Conservation (phyloP, 345 rosid genomes). For the Populus davidiana region DNA sequence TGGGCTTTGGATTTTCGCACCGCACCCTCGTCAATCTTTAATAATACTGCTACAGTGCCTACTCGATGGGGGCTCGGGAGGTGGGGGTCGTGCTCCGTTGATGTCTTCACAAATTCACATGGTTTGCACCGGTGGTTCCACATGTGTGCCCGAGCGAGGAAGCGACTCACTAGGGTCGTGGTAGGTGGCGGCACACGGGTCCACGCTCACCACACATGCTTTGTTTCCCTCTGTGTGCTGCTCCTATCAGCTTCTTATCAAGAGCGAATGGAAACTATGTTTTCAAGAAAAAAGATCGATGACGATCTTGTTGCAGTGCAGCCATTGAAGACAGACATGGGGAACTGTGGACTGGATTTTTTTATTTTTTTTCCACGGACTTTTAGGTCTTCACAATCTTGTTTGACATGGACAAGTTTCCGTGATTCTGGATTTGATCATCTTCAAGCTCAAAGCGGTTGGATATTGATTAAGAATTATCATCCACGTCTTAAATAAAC, state of each 20-base stretch:
- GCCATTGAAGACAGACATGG: conserved; percentile 2
- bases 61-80: conserved; percentile 8
- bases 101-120: conserved; percentile 19
- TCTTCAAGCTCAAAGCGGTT: background rate
- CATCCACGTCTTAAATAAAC: background rate
- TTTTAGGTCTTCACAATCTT: conserved; percentile 5
- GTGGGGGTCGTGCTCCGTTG: background rate
- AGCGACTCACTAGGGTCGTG: conserved; percentile 8
- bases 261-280: background rate
- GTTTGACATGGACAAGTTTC: conserved; percentile 20
- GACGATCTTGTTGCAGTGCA: background rate
- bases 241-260: conserved; percentile 10
- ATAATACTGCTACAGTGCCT: background rate
- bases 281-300: background rate
- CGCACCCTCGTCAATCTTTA: conserved; percentile 3
- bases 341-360: conserved; percentile 15
- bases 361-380: background rate
- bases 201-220: conserved; percentile 11
- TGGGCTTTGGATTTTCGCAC: conserved; percentile 18
- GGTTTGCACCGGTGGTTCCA: conserved; percentile 26
- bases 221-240: background rate
- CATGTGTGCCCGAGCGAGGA: background rate
- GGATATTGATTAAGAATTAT: background rate
- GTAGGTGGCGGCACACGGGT: conserved; percentile 41
- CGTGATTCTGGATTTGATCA: conserved; percentile 38